These are phyloP conservation scores for Hordeum vulgare DNA, from an alignment of 176 grass and related monocot species.

Conservation along the genomic window MorexV3_pseudomolecules_assembly NC_058522.1:20205589-20206088, in stretches of 20 bases:
- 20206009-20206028: no score
- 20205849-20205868: not conserved
- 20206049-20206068: no score
- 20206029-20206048: no score
- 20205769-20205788: slow-evolving; percentile 16
- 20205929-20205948: no score
- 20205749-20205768: not conserved
- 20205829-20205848: not conserved
- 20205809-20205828: slow-evolving; percentile 1
- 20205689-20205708: not conserved
- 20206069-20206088: no score
- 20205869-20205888: not conserved
- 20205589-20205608: slow-evolving; percentile 18
- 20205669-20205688: not conserved
- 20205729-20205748: not conserved
- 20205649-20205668: not conserved
- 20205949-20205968: no score
- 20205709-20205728: not conserved
- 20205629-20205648: not conserved
- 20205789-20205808: slow-evolving; percentile 15
- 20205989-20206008: no score
- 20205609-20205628: slow-evolving; percentile 19
- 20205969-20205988: no score
- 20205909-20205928: not conserved
- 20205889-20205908: not conserved